Base-by-base conservation (phyloP, 495 filamentous ascomycete genomes). In the Clohesyomyces aquaticus region DNA sequence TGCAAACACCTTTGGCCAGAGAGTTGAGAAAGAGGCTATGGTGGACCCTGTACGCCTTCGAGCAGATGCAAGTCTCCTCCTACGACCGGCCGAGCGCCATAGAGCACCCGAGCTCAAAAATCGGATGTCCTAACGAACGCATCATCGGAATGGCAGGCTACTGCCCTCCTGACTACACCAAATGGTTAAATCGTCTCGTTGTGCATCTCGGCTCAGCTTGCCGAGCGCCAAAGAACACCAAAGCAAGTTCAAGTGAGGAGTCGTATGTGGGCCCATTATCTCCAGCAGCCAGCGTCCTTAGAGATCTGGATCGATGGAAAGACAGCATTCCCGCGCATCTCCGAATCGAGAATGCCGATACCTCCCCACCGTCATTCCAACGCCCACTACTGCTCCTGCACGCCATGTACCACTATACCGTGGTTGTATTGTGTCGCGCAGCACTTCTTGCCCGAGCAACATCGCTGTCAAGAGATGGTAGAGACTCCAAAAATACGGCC, bases 21-120 rank as follows among this genome's bases (percentile, higher is more conserved):
- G 76, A 80, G 41, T 62, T 76, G 27, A 72, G 78, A 10, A 79
- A 78, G 56, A 65, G 76, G n/a, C 71, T 80, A n/a, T 82, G 77
- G 75, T 80, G 79, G 75, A 79, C 79, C 8, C 61, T 78, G 29
- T 82, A 78, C 59, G 71, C 53, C 6, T 80, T 77, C 47, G 79
- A 82, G 54, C 77, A 79, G 41, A 76, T 74, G 52, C 72, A 79
- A 32, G 77, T 76, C 61, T 76, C 74, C 16, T 78, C 77, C 49
- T 67, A 80, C 14, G 79, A 77, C n/a, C 72, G 79, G 2, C 79
- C 79, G 0, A 78, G 76, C 27, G 77, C 75, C 12, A 78, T 81
- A 32, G 75, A 81, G 50, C 74, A 77, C 46, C 59, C 68, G 41
- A 76, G 77, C 48, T 76, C 77, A 62, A 75, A 75, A 26, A 66